Conservation (phyloP, 139 green algal genomes). For the Asterochloris erici region DNA sequence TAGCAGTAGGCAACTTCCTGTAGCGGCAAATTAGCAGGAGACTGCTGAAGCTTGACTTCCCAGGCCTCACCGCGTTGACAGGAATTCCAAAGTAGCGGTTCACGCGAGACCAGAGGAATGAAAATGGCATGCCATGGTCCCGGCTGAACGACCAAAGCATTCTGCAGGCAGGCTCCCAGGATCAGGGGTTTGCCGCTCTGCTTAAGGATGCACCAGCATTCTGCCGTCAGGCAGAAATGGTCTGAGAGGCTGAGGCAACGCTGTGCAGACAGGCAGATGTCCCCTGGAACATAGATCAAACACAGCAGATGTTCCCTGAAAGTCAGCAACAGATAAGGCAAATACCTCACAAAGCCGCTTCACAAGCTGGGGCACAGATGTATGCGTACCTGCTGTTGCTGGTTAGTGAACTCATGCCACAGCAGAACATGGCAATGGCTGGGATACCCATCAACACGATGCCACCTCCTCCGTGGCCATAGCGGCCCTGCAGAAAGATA, state of each 20-base stretch:
- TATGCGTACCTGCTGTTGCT: conserved; percentile 22
- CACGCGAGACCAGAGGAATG: conserved; percentile 30
- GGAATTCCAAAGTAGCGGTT: conserved; percentile 27
- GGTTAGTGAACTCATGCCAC: conserved; percentile 46
- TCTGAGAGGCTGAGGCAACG: no score
- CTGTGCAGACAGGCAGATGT: no score
- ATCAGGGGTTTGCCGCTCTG: no score
- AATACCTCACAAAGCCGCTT: no score
- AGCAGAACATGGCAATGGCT: conserved; percentile 34
- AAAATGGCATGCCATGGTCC: conserved; percentile 43
- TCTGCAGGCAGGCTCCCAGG: conserved; percentile 5
- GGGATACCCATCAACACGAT: conserved; percentile 33
- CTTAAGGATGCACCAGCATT: no score
- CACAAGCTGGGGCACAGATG: not conserved
- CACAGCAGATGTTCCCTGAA: no score
- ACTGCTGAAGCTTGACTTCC: no score
- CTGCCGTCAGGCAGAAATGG: no score
- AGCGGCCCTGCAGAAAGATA: conserved; percentile 19
- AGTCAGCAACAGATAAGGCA: no score
- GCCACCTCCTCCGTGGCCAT: conserved; percentile 22
- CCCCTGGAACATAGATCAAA: no score
- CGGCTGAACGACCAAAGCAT: conserved; percentile 53
- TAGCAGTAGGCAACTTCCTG: no score
- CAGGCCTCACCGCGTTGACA: conserved; percentile 17
- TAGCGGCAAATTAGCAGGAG: no score